phyloP scores from a whole-genome alignment of 148 eudicot genomes.

The Rhododendron molle region DNA sequence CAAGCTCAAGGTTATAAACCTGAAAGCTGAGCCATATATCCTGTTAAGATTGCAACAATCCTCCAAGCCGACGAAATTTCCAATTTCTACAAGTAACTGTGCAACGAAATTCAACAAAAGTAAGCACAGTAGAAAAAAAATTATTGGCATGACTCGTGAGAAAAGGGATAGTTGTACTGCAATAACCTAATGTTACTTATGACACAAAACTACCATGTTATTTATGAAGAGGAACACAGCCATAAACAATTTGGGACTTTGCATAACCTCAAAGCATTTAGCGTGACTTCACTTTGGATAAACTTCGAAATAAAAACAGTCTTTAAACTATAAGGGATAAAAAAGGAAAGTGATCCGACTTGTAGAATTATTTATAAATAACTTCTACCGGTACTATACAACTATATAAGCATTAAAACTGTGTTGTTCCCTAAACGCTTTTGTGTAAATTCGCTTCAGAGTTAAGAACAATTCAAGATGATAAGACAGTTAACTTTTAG shows the following conservation, averaged over 20 bases:
- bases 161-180: not conserved
- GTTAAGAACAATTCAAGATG: not conserved
- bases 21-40: not conserved
- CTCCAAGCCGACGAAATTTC: not conserved
- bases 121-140: not conserved
- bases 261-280: not conserved
- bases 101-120: not conserved
- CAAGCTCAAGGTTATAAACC: not conserved
- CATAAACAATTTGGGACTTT: not conserved
- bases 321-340: not conserved
- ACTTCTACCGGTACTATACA: not conserved
- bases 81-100: not conserved
- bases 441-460: not conserved
- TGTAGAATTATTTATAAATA: not conserved
- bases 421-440: not conserved
- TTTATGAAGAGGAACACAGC: not conserved
- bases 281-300: not conserved
- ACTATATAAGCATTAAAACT: not conserved
- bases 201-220: not conserved
- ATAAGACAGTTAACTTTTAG: not conserved
- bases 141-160: not conserved
- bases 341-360: not conserved
- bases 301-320: not conserved
- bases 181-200: not conserved
- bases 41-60: not conserved